Percentiles rank a stretch among this genome's conserved stretches.
Evolutionary conservation across 345 rosid genomes (phyloP).

Genomic region (Sisymbrium irio): DNA sequence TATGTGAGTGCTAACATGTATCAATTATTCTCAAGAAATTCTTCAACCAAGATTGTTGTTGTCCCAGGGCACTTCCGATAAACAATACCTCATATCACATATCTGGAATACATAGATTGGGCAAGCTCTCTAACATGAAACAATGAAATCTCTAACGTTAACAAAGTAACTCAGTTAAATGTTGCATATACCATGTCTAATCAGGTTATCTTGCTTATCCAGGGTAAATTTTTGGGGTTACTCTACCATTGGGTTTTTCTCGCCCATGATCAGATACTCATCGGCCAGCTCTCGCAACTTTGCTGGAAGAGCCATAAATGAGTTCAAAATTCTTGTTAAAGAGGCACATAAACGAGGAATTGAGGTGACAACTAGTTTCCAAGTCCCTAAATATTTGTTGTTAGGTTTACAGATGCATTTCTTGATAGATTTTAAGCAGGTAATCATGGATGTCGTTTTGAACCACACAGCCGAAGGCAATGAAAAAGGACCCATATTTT

Average conservation of each 20-base stretch:
- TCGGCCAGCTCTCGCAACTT: constrained; percentile 53
- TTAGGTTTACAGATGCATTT: constrained; percentile 16
- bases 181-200: constrained; percentile 15
- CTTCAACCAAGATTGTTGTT: constrained; percentile 2
- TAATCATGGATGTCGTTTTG: constrained; percentile 91
- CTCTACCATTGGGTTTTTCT: constrained; percentile 81
- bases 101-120: background rate
- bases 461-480: constrained; percentile 99
- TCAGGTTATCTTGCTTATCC: constrained; percentile 32
- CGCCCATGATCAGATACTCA: constrained; percentile 93
- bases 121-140: constrained; percentile 10
- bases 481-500: constrained; percentile 79
- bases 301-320: constrained; percentile 75
- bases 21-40: background rate
- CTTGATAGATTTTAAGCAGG: constrained; percentile 50
- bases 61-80: background rate
- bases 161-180: background rate
- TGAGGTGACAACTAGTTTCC: constrained; percentile 56
- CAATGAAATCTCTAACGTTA: background rate
- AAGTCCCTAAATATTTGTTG: constrained; percentile 1
- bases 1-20: background rate
- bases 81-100: background rate
- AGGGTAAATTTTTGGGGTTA: constrained; percentile 99
- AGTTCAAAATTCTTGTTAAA: constrained; percentile 76
- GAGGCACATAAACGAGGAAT: constrained; percentile 97